Base-by-base conservation (phyloP, 2,329 filamentous ascomycete genomes). In the Corynespora cassiicola region DNA sequence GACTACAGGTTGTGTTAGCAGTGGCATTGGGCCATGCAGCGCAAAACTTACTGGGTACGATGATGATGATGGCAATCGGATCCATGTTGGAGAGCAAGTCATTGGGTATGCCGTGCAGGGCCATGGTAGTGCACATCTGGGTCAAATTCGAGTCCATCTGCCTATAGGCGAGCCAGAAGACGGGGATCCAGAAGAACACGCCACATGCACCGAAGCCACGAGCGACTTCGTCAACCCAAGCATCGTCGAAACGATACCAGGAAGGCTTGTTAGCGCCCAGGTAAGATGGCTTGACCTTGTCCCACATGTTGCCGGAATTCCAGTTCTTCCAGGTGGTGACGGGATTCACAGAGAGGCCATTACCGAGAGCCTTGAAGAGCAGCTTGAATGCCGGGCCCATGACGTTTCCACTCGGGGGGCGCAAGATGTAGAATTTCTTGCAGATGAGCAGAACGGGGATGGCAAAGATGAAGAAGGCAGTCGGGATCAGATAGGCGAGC, bases 171-270 rank as follows among this genome's bases (percentile, higher is more conserved):
- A 87, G 74, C 81, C 82, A 87, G 72, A 81, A 86, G 23, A 65
- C 12, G 25, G 86, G 85, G 39, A 84, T 79, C 74, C 85, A 89
- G 46, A 83, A 54, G 52, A 71, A 69, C 10, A 71, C 63, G 32
- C 51, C 48, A 56, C 66, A 71, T 23, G 66, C 66, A 16, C 31
- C 48, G 39, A 57, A 63, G 45, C 86, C 87, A 68, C 87, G 84
- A 35, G 77, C 76, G 31, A 90, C 82, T 61, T 91, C 86, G 39
- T 90, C 86, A n/a, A 90, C 87, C 86, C 86, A 91, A 45, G 82
- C 80, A 52, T 90, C 87, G 46, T 90, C 86, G 54, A 88, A 90
- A 0, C 81, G 87, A 83, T 88, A 88, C 86, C 86, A 90, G 0
- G 49, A 35, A 0, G 86, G 86, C 39, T 80, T 80, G 47, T 76